Base-by-base conservation (phyloP, 306 rosid species). In the Vigna reflexopilosa region DNA sequence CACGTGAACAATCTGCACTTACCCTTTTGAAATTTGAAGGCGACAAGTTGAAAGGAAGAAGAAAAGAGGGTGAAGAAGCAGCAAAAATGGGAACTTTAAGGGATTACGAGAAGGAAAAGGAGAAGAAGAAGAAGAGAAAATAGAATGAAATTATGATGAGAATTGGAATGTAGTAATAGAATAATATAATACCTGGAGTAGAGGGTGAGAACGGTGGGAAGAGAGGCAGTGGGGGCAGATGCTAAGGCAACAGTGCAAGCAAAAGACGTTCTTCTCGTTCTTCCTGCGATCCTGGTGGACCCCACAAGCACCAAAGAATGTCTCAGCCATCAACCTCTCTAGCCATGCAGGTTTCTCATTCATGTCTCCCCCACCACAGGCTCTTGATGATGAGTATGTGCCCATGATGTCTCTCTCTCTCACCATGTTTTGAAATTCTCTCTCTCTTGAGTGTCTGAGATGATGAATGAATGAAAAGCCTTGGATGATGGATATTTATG, bases 211-310 rank as follows among this genome's bases (percentile, higher is more conserved):
- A 38, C 82, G 85, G 83, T 91, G 98, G 17, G 89, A 80, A 51
- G 96, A 86, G 73, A 94, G 86, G 80, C 98, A 94, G 97, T 94
- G 96, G 52, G 94, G 94, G 98, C 98, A 94, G 79, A 94, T 84
- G 87, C 85, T 82, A 77, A 88, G 91, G 87, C 97, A 91, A 81
- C 97, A 93, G 91, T 88, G 89, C 79, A 93, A 79, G 88, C 98
- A 93, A 66, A 91, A 93, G 70, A 93, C 85, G 97, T 93, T 93
- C 92, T 87, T 91, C 87, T 93, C 97, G 93, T 90, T 93, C 93
- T 93, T 93, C 92, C 97, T 83, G 77, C 88, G 90, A 85, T 78
- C 80, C 32, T 76, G 57, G 84, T 93, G 98, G 96, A 81, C 89
- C 91, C 90, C 96, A 90, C 98, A 93, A 15, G 69, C 92, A 61